A percentile compares a stretch with the other conserved stretches of the same genome.
Evolutionary conservation across 2,329 filamentous ascomycete species (phyloP).

Genomic region (Aspergillus jensenii): DNA sequence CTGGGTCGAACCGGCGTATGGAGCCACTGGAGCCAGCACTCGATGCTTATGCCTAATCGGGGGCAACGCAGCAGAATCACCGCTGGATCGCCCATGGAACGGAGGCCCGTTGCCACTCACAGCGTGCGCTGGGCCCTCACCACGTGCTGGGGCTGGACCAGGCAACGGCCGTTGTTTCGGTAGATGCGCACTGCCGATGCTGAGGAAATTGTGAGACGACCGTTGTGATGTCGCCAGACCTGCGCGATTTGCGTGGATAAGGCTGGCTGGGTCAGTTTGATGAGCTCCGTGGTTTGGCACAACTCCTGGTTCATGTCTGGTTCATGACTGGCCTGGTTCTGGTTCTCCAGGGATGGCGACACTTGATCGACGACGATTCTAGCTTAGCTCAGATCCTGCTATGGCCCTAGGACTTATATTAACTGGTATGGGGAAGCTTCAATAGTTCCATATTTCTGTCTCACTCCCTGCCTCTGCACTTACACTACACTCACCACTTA

Average conservation of each 20-base stretch:
- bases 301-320: neutral
- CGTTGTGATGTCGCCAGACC: neutral
- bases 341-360: neutral
- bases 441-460: neutral
- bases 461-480: neutral
- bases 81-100: neutral
- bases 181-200: neutral
- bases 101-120: neutral
- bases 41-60: constrained; percentile 5
- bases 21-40: no score
- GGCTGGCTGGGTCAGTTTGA: neutral
- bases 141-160: constrained; percentile 1
- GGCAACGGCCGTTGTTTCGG: neutral
- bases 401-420: neutral
- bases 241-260: constrained; percentile 1
- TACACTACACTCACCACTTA: neutral
- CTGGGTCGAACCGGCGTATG: neutral
- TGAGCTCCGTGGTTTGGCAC: no score
- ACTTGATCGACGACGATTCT: neutral
- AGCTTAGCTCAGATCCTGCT: neutral
- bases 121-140: neutral
- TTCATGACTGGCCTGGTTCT: neutral
- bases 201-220: neutral
- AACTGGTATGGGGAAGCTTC: neutral
- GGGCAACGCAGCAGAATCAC: neutral